Percentiles rank a stretch among this genome's conserved stretches.
Conservation (phyloP, 306 rosid genomes). For the Cicer pinnatifidum region DNA sequence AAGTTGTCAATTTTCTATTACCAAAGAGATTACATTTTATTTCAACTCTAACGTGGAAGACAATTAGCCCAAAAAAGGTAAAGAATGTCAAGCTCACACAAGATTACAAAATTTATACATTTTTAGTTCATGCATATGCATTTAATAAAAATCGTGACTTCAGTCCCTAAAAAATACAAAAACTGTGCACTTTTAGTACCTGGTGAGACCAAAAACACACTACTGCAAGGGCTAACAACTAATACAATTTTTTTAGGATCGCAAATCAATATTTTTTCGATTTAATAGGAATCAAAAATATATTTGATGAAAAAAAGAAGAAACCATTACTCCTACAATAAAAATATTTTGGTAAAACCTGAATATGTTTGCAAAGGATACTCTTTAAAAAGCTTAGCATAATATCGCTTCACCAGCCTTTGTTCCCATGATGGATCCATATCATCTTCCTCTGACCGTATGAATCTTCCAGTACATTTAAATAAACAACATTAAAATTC, state of each 20-base stretch:
- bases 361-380: slow-evolving; percentile 62
- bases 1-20: background rate
- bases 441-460: slow-evolving; percentile 93
- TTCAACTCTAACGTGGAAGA: background rate
- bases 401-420: slow-evolving; percentile 93
- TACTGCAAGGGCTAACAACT: background rate
- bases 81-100: slow-evolving; percentile 3
- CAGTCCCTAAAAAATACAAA: background rate
- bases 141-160: background rate
- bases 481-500: slow-evolving; percentile 46
- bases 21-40: slow-evolving; percentile 21
- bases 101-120: background rate
- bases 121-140: background rate
- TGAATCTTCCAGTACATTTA: slow-evolving; percentile 66
- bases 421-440: slow-evolving; percentile 93
- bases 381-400: slow-evolving; percentile 95
- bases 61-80: background rate
- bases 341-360: slow-evolving; percentile 9
- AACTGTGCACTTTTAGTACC: background rate
- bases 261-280: background rate
- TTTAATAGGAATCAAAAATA: background rate
- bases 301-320: background rate
- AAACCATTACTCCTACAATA: slow-evolving; percentile 25
- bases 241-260: background rate
- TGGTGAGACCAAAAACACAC: background rate